Base-by-base conservation (phyloP, 495 filamentous ascomycete genomes). In the Neurospora pannonica region DNA sequence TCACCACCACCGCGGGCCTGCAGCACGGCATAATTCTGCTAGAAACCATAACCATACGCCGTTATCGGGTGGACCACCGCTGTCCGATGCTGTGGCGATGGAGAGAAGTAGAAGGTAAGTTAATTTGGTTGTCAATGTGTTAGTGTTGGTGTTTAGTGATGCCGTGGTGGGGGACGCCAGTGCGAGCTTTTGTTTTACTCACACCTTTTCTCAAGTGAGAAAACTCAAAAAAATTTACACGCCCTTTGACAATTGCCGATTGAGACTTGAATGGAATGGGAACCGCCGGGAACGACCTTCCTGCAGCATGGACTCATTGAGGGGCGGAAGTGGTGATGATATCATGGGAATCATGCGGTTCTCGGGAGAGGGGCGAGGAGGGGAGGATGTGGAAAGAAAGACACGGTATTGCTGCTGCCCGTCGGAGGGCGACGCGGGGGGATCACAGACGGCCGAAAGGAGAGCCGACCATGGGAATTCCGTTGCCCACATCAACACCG, bases 101-200 rank as follows among this genome's bases (percentile, higher is more conserved):
- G 79, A 79, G 21, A 75, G 83, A 71, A 83, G 82, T 75, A 79
- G 83, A 75, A 82, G 82, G 83, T 84, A 77, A 79, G 80, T 78
- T 43, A 10, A 4, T 24, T 2, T 54, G n/a, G n/a, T n/a, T n/a
- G n/a, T 15, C 21, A 24, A 13, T 24, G 10, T 54, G 46, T 3
- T 24, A 11, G 6, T 15, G 10, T 21, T 24, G 21, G 5, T 28
- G 21, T 24, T 60, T 28, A 60, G n/a, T 11, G n/a, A 21, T 24
- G 21, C n/a, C n/a, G 4, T 48, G 21, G 42, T 46, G 42, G 19
- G 19, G 46, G 21, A 54, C 21, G 48, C 21, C 48, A 28, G 48
- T 60, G 48, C 48, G 24, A 28, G 48, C 48, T 60, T 60, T 31
- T 28, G 48, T 31, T 60, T 28, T 54, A 24, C 46, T 28, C 48